Conservation (phyloP, 768 basidiomycete species). For the Xerocomus potaroensis region DNA sequence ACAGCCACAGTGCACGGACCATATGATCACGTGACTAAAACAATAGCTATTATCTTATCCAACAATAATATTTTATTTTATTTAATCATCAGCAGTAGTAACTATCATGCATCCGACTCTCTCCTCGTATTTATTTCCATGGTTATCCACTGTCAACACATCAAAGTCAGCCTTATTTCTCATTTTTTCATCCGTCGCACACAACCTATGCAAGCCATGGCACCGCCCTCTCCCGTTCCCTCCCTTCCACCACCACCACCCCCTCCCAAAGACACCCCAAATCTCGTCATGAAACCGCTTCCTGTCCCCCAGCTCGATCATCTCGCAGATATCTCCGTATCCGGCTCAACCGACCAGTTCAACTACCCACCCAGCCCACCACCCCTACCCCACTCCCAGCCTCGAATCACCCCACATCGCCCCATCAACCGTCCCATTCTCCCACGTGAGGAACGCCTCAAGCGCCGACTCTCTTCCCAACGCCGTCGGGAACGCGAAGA, state of each 20-base stretch:
- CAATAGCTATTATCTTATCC: too few relatives aligned
- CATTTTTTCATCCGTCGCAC: constrained; percentile 13
- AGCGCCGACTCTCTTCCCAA: constrained; percentile 17
- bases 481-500: constrained; percentile 36
- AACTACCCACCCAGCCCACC: constrained; percentile 2
- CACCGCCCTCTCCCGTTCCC: not conserved
- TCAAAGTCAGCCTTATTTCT: constrained; percentile 14
- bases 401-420: not conserved
- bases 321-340: constrained; percentile 1
- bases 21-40: not conserved
- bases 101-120: not conserved
- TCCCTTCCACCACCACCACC: constrained; percentile 17
- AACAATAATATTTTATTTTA: constrained; percentile 23
- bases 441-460: constrained; percentile 26
- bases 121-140: constrained; percentile 4
- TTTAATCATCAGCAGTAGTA: not conserved
- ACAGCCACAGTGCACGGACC: constrained; percentile 30
- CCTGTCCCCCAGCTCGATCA: constrained; percentile 16
- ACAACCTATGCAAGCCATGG: constrained; percentile 7
- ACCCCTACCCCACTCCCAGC: constrained; percentile 2
- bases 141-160: constrained; percentile 7
- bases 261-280: constrained; percentile 21
- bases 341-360: constrained; percentile 1
- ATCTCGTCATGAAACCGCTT: constrained; percentile 17
- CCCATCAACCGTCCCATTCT: constrained; percentile 10